These are phyloP conservation scores for Fusarium agapanthi DNA, from an alignment of 2,329 filamentous ascomycete species.

Conservation along the genomic window DNA sequence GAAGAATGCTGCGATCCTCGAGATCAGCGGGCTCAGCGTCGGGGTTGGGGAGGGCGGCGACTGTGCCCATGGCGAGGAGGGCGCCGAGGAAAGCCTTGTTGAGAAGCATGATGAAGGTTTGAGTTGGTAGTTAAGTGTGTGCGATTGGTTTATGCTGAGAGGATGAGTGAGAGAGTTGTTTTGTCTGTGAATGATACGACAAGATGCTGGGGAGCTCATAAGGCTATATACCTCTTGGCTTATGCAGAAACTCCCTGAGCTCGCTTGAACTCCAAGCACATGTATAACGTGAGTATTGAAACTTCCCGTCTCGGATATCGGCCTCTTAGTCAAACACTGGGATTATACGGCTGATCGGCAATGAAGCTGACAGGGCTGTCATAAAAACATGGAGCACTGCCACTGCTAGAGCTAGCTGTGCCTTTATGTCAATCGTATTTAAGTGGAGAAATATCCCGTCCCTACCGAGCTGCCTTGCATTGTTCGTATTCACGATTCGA, in stretches of 20 bases:
- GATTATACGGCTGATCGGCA: not conserved
- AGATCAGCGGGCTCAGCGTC: not conserved
- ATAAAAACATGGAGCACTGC: not conserved
- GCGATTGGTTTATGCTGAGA: not conserved
- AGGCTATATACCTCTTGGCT: not conserved
- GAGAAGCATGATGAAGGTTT: constrained; percentile 14
- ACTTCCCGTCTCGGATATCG: not conserved
- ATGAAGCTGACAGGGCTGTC: not conserved
- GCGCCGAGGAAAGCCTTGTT: constrained; percentile 13
- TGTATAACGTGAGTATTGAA: not conserved
- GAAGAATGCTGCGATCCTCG: constrained; percentile 9
- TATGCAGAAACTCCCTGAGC: not conserved
- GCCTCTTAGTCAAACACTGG: not conserved
- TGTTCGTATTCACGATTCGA: not conserved
- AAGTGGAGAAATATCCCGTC: not conserved
- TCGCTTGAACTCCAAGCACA: no score
- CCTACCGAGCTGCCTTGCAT: not conserved
- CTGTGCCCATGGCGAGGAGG: constrained; percentile 7
- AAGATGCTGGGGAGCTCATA: no score
- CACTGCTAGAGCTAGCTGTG: not conserved
- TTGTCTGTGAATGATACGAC: not conserved
- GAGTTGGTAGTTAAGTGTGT: not conserved
- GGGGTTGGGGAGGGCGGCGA: constrained; percentile 17
- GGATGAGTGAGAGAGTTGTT: not conserved
- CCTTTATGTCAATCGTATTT: not conserved